Evolutionary conservation across 345 rosid genomes (phyloP).

Genomic region (Brassica juncea): DNA sequence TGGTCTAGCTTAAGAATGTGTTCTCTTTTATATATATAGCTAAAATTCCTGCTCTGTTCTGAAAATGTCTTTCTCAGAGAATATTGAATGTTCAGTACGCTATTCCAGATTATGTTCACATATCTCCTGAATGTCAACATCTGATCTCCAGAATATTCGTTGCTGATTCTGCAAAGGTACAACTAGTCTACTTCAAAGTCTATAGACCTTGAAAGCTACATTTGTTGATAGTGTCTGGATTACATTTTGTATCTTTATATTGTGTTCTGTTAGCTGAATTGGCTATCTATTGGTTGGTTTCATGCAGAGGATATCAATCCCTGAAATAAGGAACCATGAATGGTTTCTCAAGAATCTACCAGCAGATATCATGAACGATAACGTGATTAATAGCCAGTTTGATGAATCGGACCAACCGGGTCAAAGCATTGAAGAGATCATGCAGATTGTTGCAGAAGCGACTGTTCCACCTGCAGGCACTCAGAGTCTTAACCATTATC

Average conservation of each 20-base stretch:
- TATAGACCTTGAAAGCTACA: constrained; percentile 4
- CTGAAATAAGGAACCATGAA: constrained; percentile 82
- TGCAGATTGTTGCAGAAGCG: constrained; percentile 96
- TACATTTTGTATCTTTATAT: too few relatives aligned
- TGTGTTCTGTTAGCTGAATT: too few relatives aligned
- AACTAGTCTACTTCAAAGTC: not conserved
- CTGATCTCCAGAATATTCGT: constrained; percentile 91
- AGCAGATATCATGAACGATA: constrained; percentile 77
- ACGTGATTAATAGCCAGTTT: constrained; percentile 50
- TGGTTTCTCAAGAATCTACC: constrained; percentile 97
- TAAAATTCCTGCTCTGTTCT: constrained; percentile 1
- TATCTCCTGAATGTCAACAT: constrained; percentile 91
- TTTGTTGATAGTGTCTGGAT: not conserved
- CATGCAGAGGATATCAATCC: constrained; percentile 82
- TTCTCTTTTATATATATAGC: not conserved
- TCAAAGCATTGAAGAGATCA: constrained; percentile 84
- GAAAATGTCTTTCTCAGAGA: constrained; percentile 55
- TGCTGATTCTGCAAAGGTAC: constrained; percentile 85
- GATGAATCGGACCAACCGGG: constrained; percentile 85
- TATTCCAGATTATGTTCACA: constrained; percentile 88
- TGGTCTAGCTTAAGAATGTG: constrained; percentile 13
- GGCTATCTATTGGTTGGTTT: not conserved
- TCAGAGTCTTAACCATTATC: constrained; percentile 63
- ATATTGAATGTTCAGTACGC: constrained; percentile 94
- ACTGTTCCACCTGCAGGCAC: constrained; percentile 84